phyloP scores from a whole-genome alignment of 139 green algal species.

The Chlorella sp. region DNA sequence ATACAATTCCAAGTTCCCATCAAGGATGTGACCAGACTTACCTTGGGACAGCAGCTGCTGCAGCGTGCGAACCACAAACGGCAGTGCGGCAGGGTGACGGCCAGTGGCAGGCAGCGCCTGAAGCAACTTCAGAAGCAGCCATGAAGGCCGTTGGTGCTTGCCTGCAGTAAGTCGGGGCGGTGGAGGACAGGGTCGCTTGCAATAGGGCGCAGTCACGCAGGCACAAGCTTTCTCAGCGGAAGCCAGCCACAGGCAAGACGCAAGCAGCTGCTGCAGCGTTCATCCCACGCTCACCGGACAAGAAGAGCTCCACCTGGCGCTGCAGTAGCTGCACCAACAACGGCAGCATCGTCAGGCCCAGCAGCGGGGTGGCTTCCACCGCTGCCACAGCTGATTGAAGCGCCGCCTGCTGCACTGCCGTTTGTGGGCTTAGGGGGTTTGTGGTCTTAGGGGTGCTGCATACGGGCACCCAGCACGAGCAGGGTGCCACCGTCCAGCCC shows the following conservation, averaged over 20 bases:
- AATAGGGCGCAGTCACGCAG: too few species aligned
- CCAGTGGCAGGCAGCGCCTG: conserved; percentile 43
- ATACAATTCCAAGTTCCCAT: too few species aligned
- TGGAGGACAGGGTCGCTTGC: neutral
- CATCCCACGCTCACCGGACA: neutral
- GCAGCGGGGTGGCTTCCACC: conserved; percentile 10
- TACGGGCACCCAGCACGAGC: neutral
- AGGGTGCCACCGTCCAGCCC: neutral
- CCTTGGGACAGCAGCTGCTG: conserved; percentile 44
- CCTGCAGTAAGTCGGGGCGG: neutral
- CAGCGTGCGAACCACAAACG: conserved; percentile 56
- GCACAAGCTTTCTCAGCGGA: too few species aligned
- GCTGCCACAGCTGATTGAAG: neutral
- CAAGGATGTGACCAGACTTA: neutral
- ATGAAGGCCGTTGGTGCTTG: neutral
- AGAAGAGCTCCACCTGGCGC: conserved; percentile 26
- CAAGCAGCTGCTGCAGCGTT: neutral
- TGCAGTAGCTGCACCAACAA: conserved; percentile 29
- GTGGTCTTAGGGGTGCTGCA: conserved; percentile 45
- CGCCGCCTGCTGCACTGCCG: neutral
- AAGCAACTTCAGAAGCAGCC: conserved; percentile 47
- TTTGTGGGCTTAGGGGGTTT: too few species aligned
- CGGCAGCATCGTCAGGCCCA: conserved; percentile 29
- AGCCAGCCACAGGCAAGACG: neutral
- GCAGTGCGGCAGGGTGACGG: conserved; percentile 38